Evolutionary conservation across 805 yeast genomes (phyloP).

Genomic region (Novakomyces olei): DNA sequence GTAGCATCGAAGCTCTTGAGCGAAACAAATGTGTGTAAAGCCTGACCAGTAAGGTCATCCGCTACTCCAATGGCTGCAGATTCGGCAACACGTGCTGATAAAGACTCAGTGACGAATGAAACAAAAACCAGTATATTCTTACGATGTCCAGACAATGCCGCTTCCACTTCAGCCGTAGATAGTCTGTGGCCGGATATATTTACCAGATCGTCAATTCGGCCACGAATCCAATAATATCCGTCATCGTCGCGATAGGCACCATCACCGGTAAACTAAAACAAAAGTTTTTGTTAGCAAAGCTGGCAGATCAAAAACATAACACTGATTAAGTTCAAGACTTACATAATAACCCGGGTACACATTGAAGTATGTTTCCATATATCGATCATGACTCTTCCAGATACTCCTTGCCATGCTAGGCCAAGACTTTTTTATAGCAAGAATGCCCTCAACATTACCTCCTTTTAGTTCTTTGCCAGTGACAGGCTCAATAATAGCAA

Average conservation of each 20-base stretch:
- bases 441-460: constrained; percentile 87
- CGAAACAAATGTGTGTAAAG: constrained; percentile 84
- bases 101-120: no score
- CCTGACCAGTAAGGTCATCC: constrained; percentile 94
- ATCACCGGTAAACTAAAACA: constrained; percentile 91
- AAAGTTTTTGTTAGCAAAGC: no score
- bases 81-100: no score
- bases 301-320: no score
- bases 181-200: constrained; percentile 94
- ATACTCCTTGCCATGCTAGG: constrained; percentile 96
- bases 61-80: constrained; percentile 86
- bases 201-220: constrained; percentile 96
- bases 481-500: constrained; percentile 82
- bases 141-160: constrained; percentile 59
- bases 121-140: no score
- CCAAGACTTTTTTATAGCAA: constrained; percentile 80
- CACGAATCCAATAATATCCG: constrained; percentile 94
- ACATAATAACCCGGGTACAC: constrained; percentile 87
- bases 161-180: constrained; percentile 92
- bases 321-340: no score
- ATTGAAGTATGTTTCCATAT: constrained; percentile 71
- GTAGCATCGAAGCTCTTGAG: constrained; percentile 29
- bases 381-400: constrained; percentile 68
- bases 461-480: constrained; percentile 66
- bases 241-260: constrained; percentile 96